phyloP scores from a whole-genome alignment of 2,329 filamentous ascomycete genomes.

The Calycina marina region DNA sequence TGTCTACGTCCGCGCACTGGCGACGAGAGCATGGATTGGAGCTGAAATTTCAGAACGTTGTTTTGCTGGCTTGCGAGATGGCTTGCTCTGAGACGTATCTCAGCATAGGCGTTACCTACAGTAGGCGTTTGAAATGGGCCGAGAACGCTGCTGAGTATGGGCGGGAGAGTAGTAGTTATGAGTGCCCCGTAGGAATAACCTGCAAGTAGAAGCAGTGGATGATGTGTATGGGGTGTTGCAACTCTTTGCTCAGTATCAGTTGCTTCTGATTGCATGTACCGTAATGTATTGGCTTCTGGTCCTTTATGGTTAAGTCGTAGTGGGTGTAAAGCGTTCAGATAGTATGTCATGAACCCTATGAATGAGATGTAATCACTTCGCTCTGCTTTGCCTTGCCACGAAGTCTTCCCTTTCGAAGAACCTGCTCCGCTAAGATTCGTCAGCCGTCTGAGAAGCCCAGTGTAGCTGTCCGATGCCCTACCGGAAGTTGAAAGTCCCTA shows the following conservation, averaged over 20 bases:
- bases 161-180: conserved; percentile 59
- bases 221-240: not conserved
- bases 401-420: conserved; percentile 58
- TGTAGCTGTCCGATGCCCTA: conserved; percentile 25
- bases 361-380: conserved; percentile 70
- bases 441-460: too few relatives aligned
- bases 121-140: conserved; percentile 41
- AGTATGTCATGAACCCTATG: conserved; percentile 65
- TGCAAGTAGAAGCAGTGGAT: conserved; percentile 41
- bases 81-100: conserved; percentile 56
- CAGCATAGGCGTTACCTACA: conserved; percentile 43
- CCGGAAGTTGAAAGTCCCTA: conserved; percentile 89
- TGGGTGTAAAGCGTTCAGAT: conserved; percentile 38
- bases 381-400: conserved; percentile 76
- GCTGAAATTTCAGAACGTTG: conserved; percentile 10
- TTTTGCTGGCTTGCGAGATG: conserved; percentile 51
- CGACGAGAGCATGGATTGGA: conserved; percentile 8
- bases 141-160: conserved; percentile 27
- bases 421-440: conserved; percentile 68
- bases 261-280: conserved; percentile 15
- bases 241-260: not conserved
- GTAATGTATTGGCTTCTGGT: conserved; percentile 10
- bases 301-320: conserved; percentile 2
- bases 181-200: conserved; percentile 90
- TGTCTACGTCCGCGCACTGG: conserved; percentile 10